Conservation (phyloP, 257 asterid species). For the Osmanthus fragrans region DNA sequence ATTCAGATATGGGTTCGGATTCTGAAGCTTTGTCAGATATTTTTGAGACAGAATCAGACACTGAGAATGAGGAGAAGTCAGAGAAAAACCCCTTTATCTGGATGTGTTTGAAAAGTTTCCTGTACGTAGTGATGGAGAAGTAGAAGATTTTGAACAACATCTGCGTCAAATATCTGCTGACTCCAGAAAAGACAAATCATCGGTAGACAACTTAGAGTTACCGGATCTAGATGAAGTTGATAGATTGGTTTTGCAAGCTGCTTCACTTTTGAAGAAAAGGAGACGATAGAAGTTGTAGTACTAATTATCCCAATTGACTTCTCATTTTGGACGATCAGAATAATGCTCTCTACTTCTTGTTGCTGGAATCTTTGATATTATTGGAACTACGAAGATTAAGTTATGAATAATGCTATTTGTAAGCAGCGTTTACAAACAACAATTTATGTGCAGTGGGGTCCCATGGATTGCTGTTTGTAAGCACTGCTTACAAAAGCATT, state of each 20-base stretch:
- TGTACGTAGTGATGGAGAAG: conserved; percentile 36
- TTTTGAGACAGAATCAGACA: conserved; percentile 72
- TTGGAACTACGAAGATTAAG: background rate
- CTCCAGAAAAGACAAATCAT: conserved; percentile 51
- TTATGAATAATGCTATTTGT: background rate
- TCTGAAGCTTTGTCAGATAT: conserved; percentile 84
- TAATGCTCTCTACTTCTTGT: background rate
- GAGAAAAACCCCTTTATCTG: conserved; percentile 60
- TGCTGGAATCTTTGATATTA: background rate
- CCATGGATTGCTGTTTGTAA: too few species aligned
- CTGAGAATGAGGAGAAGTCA: conserved; percentile 46
- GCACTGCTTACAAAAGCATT: too few species aligned
- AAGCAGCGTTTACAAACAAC: too few species aligned
- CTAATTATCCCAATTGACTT: background rate
- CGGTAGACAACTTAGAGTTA: conserved; percentile 35
- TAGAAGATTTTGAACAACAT: conserved; percentile 65
- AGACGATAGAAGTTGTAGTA: conserved; percentile 31
- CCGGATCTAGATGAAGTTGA: conserved; percentile 84
- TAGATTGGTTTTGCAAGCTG: conserved; percentile 69
- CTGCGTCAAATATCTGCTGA: conserved; percentile 63
- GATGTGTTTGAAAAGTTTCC: conserved; percentile 77
- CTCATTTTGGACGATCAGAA: background rate
- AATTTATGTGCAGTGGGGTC: too few species aligned
- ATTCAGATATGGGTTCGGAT: conserved; percentile 56
- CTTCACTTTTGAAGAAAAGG: conserved; percentile 80